Base-by-base conservation (phyloP, 805 yeast species). In the Dipodascus geniculatus region DNA sequence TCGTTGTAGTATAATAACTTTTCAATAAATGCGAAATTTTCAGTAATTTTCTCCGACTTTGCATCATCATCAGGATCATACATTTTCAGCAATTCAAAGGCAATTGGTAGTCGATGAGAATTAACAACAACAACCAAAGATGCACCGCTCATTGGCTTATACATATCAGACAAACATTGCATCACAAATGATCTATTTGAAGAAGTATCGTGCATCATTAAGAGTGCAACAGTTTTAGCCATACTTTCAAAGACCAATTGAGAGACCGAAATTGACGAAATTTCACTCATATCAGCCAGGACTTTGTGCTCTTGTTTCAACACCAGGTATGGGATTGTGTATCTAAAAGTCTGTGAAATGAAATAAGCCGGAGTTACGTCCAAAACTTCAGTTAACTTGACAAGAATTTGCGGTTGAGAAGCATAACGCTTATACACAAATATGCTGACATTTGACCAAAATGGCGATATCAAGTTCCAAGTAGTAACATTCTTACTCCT, bases 391-490 rank as follows among this genome's bases (percentile, higher is more conserved):
- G 89, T 78, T 17, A 91, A 72, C 55, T 78, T 75, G 23, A 72
- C 72, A 23, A 87, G 75, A 53, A 85, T 70, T 2, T 73, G 69
- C 0, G 82, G 79, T 53, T 77, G 77, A 2, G 73, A 67, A 3
- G 70, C 68, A 48, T 79, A 63, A 48, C 74, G 73, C 57, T 79
- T 79, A 2, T 87, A 81, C 17, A 87, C 74, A 22, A 76, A 76
- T 48, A 80, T 77, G 42, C 90, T 77, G 4, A 89, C 72, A 35
- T 82, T 77, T 1, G 91, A 89, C 61, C 93, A 75, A 56, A 80
- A 86, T 0, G 96, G 96, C 4, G 86, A 80, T 20, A 88, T 70
- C 14, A 91, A 68, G 63, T 85, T 87, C 79, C 91, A 89, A 0
- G 95, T 83, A 0, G 96, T 79, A 35, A 78, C 69, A 1, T 72